phyloP scores from a whole-genome alignment of 2,329 filamentous ascomycete genomes.

The Ophiostoma sp. region DNA sequence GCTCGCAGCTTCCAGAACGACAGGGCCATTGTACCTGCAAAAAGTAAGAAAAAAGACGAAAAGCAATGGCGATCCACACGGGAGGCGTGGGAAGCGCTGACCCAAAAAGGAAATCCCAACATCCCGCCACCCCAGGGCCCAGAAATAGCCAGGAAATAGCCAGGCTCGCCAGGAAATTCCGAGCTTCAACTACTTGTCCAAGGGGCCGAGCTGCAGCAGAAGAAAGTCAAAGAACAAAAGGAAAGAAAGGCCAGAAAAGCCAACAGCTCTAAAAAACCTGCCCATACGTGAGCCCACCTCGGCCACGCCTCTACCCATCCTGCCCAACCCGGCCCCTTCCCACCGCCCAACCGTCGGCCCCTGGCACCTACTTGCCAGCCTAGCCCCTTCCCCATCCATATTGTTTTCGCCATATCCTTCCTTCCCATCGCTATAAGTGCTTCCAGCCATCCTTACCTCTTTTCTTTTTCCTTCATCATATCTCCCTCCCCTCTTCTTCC shows the following conservation, averaged over 20 bases:
- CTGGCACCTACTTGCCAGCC: not conserved
- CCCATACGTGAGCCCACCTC: conserved; percentile 25
- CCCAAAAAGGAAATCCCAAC: conserved; percentile 26
- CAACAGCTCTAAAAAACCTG: conserved; percentile 11
- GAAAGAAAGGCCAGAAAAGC: not conserved
- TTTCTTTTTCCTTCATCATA: conserved; percentile 11
- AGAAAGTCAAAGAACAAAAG: not conserved
- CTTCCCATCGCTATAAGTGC: conserved; percentile 11
- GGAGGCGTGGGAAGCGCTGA: not conserved
- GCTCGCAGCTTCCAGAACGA: conserved; percentile 9
- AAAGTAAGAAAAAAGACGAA: not conserved
- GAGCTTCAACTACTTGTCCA: not conserved
- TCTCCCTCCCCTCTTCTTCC: not conserved
- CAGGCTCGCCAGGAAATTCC: conserved; percentile 13
- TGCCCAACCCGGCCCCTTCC: conserved; percentile 16
- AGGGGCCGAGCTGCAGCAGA: not conserved
- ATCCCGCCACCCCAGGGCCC: conserved; percentile 17
- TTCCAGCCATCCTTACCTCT: conserved; percentile 14
- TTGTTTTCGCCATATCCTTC: conserved; percentile 14
- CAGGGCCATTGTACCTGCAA: not conserved
- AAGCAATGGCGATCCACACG: conserved; percentile 18
- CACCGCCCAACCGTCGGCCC: conserved; percentile 22
- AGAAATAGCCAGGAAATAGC: not conserved
- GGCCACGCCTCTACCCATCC: conserved; percentile 8
- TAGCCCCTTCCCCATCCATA: conserved; percentile 26